Conservation (phyloP, 192 early-diverging fungal genomes). For the Dispira parvispora region DNA sequence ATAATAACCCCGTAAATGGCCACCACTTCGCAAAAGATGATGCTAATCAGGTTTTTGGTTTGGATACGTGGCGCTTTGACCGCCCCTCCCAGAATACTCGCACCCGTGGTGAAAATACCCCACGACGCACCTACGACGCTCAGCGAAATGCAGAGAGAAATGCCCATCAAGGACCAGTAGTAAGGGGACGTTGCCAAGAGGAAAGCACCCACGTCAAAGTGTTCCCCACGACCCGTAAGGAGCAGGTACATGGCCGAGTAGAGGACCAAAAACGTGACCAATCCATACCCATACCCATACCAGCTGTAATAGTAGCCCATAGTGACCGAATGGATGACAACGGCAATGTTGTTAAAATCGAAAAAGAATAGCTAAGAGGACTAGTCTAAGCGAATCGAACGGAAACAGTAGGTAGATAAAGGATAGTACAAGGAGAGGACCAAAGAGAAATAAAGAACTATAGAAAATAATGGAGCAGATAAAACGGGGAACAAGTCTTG, state of each 20-base stretch:
- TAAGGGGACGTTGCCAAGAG: constrained; percentile 64
- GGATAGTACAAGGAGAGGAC: too few species aligned
- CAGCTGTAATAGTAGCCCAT: not conserved
- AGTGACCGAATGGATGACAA: too few species aligned
- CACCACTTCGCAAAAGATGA: constrained; percentile 99
- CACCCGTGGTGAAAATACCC: constrained; percentile 93
- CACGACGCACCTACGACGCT: constrained; percentile 89
- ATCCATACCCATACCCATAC: not conserved
- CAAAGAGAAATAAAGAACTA: not conserved
- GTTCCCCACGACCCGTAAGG: constrained; percentile 73
- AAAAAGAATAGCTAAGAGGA: too few species aligned
- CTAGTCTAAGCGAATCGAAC: too few species aligned
- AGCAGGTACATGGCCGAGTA: constrained; percentile 51
- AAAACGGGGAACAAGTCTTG: not conserved
- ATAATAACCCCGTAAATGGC: constrained; percentile 99
- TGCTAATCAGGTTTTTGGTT: constrained; percentile 94
- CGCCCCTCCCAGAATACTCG: constrained; percentile 72
- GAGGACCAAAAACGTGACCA: constrained; percentile 1
- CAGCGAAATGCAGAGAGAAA: constrained; percentile 67
- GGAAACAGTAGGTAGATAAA: too few species aligned
- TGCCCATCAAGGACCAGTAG: constrained; percentile 78
- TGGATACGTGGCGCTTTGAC: constrained; percentile 82
- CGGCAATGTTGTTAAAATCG: too few species aligned
- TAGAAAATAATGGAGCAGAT: not conserved
- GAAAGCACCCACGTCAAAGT: constrained; percentile 73